Evolutionary conservation across 129 eudicot species (phyloP).

Genomic region (Pittosporum tobira): DNA sequence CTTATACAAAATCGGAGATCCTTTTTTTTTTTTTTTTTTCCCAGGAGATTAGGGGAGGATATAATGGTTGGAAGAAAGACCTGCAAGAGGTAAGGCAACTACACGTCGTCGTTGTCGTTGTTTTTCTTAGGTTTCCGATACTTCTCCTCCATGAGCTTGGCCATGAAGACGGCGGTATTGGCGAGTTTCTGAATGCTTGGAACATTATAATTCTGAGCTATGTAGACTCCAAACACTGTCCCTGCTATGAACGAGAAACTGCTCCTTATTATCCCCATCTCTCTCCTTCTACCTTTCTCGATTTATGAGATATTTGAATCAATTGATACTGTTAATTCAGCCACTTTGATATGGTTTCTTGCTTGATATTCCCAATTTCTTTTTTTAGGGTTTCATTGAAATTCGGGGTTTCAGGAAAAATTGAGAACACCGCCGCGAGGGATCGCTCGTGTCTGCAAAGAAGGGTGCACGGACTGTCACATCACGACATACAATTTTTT

Average conservation of each 20-base stretch:
- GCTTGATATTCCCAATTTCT: no score
- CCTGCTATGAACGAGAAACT: conserved; percentile 52
- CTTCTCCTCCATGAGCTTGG: conserved; percentile 43
- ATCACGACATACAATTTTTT: no score
- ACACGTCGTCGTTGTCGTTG: conserved; percentile 22
- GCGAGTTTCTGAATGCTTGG: conserved; percentile 49
- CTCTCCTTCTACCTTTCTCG: background rate
- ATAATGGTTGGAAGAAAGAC: background rate
- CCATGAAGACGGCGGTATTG: conserved; percentile 25
- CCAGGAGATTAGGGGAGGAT: no score
- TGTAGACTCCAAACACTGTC: conserved; percentile 45
- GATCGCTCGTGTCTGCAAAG: no score
- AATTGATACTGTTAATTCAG: no score
- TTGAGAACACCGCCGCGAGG: no score
- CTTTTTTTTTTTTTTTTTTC: no score
- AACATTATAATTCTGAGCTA: conserved; percentile 72
- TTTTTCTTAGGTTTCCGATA: conserved; percentile 56
- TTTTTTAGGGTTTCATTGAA: background rate
- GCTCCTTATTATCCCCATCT: conserved; percentile 45
- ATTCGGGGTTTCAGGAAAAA: no score
- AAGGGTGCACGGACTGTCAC: no score
- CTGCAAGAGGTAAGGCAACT: conserved; percentile 3
- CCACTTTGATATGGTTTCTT: no score
- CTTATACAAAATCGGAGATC: background rate
- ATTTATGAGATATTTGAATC: no score